These are phyloP conservation scores for Ustilago xerochloae DNA, from an alignment of 1,284 basidiomycete species.

Conservation along the genomic window DNA sequence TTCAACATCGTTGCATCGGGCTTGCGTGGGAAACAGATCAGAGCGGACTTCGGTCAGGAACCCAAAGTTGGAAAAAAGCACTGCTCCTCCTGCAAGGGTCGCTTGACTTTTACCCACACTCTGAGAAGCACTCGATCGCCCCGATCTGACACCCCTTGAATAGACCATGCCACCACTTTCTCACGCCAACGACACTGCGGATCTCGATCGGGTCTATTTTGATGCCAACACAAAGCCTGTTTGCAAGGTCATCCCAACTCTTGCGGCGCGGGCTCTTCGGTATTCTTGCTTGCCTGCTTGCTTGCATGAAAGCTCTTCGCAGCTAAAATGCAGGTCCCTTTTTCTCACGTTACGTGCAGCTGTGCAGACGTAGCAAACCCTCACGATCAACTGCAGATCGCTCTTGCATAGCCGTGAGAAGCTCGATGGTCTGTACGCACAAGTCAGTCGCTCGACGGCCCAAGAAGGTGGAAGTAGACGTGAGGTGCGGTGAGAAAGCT, in stretches of 20 bases:
- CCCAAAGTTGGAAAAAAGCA: no score
- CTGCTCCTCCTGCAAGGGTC: not conserved
- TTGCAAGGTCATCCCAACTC: not conserved
- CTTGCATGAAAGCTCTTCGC: not conserved
- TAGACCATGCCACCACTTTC: not conserved
- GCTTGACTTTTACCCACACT: not conserved
- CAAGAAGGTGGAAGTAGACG: not conserved
- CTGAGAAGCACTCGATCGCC: not conserved
- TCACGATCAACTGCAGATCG: not conserved
- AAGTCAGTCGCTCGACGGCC: not conserved
- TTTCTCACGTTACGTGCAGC: not conserved
- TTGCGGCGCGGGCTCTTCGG: not conserved
- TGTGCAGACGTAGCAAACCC: not conserved
- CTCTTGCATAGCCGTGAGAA: not conserved
- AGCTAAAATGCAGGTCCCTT: not conserved
- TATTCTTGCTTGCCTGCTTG: no score
- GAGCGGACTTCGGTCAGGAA: no score
- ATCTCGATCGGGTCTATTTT: not conserved
- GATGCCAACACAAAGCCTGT: not conserved
- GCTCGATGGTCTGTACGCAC: not conserved
- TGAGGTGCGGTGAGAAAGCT: no score
- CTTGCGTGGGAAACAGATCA: no score
- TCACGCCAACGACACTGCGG: not conserved
- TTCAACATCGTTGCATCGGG: no score
- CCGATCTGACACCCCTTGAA: not conserved